phyloP scores from a whole-genome alignment of 768 basidiomycete genomes.

The Sistotremastrum suecicum region DNA sequence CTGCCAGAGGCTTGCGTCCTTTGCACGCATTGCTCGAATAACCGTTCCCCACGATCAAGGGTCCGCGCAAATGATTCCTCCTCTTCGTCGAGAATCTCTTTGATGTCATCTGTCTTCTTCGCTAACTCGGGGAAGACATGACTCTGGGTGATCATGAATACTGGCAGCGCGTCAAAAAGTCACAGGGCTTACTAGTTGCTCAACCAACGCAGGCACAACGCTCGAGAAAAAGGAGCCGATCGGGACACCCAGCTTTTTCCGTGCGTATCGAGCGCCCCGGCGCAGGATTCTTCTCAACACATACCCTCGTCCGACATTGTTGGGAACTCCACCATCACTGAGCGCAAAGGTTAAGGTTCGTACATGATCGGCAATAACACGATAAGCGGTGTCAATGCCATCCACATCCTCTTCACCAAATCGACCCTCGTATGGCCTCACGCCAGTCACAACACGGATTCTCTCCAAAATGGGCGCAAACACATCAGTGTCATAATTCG shows the following conservation, averaged over 20 bases:
- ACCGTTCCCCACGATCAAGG: constrained; percentile 87
- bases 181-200: constrained; percentile 55
- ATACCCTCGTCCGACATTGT: constrained; percentile 93
- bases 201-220: constrained; percentile 77
- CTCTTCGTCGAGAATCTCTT: constrained; percentile 94
- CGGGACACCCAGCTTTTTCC: constrained; percentile 84
- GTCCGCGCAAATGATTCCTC: constrained; percentile 97
- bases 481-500: constrained; percentile 97
- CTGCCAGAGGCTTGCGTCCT: constrained; percentile 47
- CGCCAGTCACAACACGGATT: constrained; percentile 82
- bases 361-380: constrained; percentile 93
- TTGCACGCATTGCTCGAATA: constrained; percentile 80
- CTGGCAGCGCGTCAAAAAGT: not conserved
- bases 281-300: constrained; percentile 90
- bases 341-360: constrained; percentile 91
- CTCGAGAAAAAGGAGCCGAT: constrained; percentile 95
- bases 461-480: constrained; percentile 80
- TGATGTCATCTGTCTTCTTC: constrained; percentile 67
- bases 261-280: constrained; percentile 87
- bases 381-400: constrained; percentile 95
- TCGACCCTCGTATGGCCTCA: constrained; percentile 74
- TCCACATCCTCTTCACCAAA: constrained; percentile 93
- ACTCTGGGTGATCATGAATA: constrained; percentile 35
- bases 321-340: constrained; percentile 92
- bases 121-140: constrained; percentile 87